Evolutionary conservation across 2,329 filamentous ascomycete genomes (phyloP), one percentile per base, ranked within the genome.

Genomic region (Canariomyces notabilis): DNA sequence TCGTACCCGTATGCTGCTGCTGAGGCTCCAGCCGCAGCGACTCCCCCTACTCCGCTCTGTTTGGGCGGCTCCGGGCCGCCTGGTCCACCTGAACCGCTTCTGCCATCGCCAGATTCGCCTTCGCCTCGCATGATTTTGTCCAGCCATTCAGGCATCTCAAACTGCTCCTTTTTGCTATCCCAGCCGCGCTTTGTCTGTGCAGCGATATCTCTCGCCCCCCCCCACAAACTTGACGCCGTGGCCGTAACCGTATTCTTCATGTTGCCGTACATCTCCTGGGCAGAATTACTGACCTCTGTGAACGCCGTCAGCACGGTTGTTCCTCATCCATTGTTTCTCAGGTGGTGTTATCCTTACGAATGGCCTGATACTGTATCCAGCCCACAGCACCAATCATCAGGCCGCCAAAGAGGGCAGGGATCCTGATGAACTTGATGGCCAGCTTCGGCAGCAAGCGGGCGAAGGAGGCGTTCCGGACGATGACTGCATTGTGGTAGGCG

Each of bases 341-440:
- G 60, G 46, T 51, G 1, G 16, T 3, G 7, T 18, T 34, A 15
- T 43, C 37, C 86, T 53, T 77, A 90, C 87, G 87, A 46, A 84
- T 82, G 53, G 93, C 91, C 68, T 98, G 93, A 64, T 98, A 97
- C 64, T 98, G 93, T 39, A 98, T 71, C 77, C 95, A 98, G 20
- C 89, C 89, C 49, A 94, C 71, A 2, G 87, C 87, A 12, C 88
- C 90, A 55, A 98, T 79, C 61, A 89, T 87, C 37, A 90, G 79
- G 34, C 89, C 89, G 34, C 91, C 93, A 60, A 95, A 90, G 71
- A 96, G 85, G 48, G 93, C 93, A 16, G 93, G 93, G 44, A 95
- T 74, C 46, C 89, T 82, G 29, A 83, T 77, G 57, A 98, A 85
- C 71, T 96, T 98, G 61, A 93, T 69, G n/a, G 93, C 82, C 41